These are phyloP conservation scores for Metarhizium humberi DNA, from an alignment of 2,329 filamentous ascomycete species.

Conservation along the genomic window DNA sequence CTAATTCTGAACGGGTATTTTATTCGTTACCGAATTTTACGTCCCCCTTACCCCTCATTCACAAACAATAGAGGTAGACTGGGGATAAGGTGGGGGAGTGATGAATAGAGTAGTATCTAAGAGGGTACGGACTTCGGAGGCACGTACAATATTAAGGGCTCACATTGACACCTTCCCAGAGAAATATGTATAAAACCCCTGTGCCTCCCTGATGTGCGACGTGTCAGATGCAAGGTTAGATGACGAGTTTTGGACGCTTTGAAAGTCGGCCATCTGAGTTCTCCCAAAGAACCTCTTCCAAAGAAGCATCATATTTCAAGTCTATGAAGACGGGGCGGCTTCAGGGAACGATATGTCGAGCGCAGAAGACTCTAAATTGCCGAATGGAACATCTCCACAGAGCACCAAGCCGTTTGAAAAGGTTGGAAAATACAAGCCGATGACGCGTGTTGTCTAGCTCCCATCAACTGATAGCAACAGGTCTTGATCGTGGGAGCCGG, in stretches of 20 bases:
- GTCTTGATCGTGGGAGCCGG: conserved; percentile 13
- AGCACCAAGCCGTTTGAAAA: neutral
- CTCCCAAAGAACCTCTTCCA: neutral
- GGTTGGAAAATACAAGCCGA: neutral
- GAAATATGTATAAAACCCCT: too few relatives aligned
- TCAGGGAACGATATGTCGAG: neutral
- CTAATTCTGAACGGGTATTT: too few relatives aligned
- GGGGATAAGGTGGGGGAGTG: too few relatives aligned
- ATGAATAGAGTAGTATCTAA: too few relatives aligned
- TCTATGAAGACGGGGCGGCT: neutral
- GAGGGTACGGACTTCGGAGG: too few relatives aligned
- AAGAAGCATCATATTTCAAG: neutral
- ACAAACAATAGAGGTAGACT: too few relatives aligned
- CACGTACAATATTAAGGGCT: too few relatives aligned
- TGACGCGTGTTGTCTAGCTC: neutral
- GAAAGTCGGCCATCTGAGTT: neutral
- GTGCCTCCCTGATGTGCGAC: too few relatives aligned
- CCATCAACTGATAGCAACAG: neutral
- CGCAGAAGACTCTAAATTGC: neutral
- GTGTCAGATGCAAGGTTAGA: too few relatives aligned
- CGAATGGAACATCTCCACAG: neutral
- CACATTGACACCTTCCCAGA: too few relatives aligned
- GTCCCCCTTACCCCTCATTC: too few relatives aligned
- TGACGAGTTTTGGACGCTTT: neutral
- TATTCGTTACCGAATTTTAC: too few relatives aligned